Percentiles rank a stretch among this genome's conserved stretches.
phyloP scores from a whole-genome alignment of 1,139 yeast species.

The Keqinozyma sinolaborantium region DNA sequence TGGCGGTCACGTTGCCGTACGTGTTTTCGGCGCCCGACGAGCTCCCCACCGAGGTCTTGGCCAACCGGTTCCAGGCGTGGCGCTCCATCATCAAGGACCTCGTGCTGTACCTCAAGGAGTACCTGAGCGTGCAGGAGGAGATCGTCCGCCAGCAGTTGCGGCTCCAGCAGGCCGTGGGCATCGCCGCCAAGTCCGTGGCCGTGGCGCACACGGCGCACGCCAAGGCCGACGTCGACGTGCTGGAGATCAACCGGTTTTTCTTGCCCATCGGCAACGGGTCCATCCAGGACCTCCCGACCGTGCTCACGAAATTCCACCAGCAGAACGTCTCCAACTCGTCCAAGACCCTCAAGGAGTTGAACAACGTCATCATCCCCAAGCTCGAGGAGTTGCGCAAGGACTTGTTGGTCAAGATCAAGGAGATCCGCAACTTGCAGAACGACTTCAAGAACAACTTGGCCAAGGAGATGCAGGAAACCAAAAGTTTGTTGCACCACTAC shows the following conservation, averaged over 20 bases:
- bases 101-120: slow-evolving; percentile 71
- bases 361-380: slow-evolving; percentile 69
- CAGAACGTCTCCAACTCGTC: slow-evolving; percentile 66
- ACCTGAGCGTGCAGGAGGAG: slow-evolving; percentile 83
- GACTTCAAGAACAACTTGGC: slow-evolving; percentile 78
- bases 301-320: slow-evolving; percentile 72
- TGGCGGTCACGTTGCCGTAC: slow-evolving; percentile 38
- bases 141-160: slow-evolving; percentile 79
- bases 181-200: slow-evolving; percentile 18
- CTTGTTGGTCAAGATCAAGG: slow-evolving; percentile 78
- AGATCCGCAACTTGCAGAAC: slow-evolving; percentile 73
- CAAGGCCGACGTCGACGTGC: slow-evolving; percentile 25
- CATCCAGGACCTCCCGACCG: slow-evolving; percentile 74
- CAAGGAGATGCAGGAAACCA: slow-evolving; percentile 67
- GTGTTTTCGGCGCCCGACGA: slow-evolving; percentile 26
- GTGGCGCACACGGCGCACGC: slow-evolving; percentile 6
- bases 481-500: slow-evolving; percentile 46
- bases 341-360: slow-evolving; percentile 69
- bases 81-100: slow-evolving; percentile 72
- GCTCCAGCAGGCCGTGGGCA: slow-evolving; percentile 71
- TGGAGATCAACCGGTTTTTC: slow-evolving; percentile 48
- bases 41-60: slow-evolving; percentile 82
- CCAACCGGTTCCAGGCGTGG: slow-evolving; percentile 85
- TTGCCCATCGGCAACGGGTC: slow-evolving; percentile 79
- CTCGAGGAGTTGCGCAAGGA: slow-evolving; percentile 84